Evolutionary conservation across 176 grass and related monocot species (phyloP).

Genomic region (Triticum urartu): DNA sequence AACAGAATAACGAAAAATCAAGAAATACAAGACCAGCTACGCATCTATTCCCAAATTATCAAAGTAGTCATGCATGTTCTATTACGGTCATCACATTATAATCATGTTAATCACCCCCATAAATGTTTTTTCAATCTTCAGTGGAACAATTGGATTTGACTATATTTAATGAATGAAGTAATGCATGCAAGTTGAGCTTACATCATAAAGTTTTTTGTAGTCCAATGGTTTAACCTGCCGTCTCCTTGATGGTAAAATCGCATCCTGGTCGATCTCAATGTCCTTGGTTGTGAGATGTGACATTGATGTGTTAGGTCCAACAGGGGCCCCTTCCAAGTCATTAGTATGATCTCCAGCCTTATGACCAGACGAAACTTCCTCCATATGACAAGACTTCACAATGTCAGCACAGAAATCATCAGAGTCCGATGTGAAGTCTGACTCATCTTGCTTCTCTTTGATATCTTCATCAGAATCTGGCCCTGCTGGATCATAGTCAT

Average conservation of each 20-base stretch:
- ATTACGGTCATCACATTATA: not conserved
- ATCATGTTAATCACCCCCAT: not conserved
- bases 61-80: not conserved
- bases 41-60: not conserved
- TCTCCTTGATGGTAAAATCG: constrained; percentile 41
- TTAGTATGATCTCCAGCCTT: not conserved
- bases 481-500: constrained; percentile 69
- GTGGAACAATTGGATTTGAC: not conserved
- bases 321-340: constrained; percentile 17
- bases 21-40: not conserved
- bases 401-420: constrained; percentile 85
- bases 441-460: constrained; percentile 49
- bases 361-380: constrained; percentile 39
- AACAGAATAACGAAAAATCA: constrained; percentile 2
- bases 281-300: constrained; percentile 7
- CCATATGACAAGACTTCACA: constrained; percentile 37
- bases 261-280: constrained; percentile 34
- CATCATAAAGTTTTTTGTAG: constrained; percentile 78
- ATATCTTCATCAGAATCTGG: constrained; percentile 38
- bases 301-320: constrained; percentile 8
- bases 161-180: constrained; percentile 18
- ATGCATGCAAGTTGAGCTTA: constrained; percentile 38
- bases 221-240: constrained; percentile 50
- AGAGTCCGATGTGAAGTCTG: constrained; percentile 82
- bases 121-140: not conserved